A percentile compares a stretch with the other conserved stretches of the same genome.
Evolutionary conservation across 208 protist genomes (phyloP).

Genomic region (Acanthamoeba triangularis): DNA sequence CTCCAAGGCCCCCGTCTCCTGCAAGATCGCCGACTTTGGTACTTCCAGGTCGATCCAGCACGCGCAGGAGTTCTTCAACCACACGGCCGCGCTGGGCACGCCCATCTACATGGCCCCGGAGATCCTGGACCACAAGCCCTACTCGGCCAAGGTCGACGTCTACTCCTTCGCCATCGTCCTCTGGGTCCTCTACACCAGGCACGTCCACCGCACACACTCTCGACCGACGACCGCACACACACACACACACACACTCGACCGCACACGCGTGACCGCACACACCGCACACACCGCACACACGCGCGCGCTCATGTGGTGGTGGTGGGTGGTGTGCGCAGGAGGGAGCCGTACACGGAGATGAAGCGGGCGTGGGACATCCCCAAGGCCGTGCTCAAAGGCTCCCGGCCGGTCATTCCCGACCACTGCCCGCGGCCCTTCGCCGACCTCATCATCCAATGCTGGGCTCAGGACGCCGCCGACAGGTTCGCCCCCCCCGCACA

Average conservation of each 20-base stretch:
- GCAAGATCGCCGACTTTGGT: constrained; percentile 74
- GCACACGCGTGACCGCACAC: too few relatives aligned
- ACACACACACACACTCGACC: too few relatives aligned
- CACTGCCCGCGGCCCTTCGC: constrained; percentile 38
- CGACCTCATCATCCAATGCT: constrained; percentile 18
- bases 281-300: too few relatives aligned
- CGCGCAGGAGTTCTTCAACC: constrained; percentile 25
- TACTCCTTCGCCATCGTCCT: constrained; percentile 48
- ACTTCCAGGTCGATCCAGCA: constrained; percentile 37
- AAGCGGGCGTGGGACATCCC: constrained; percentile 55
- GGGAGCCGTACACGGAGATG: constrained; percentile 52
- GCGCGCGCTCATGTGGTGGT: too few relatives aligned
- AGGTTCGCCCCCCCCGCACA: neutral
- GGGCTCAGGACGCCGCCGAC: neutral
- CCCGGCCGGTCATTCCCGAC: constrained; percentile 10
- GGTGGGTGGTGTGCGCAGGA: neutral
- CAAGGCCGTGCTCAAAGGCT: constrained; percentile 10
- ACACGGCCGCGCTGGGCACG: constrained; percentile 69
- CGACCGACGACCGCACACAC: too few relatives aligned
- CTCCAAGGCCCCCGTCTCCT: constrained; percentile 24
- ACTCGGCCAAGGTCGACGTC: constrained; percentile 63
- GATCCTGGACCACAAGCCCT: constrained; percentile 64
- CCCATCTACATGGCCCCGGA: constrained; percentile 68
- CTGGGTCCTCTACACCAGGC: constrained; percentile 46
- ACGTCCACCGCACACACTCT: too few relatives aligned